Evolutionary conservation across 2,329 filamentous ascomycete genomes (phyloP), one percentile per base, ranked within the genome.

Genomic region (Teratosphaeria pseudoeucalypti): DNA sequence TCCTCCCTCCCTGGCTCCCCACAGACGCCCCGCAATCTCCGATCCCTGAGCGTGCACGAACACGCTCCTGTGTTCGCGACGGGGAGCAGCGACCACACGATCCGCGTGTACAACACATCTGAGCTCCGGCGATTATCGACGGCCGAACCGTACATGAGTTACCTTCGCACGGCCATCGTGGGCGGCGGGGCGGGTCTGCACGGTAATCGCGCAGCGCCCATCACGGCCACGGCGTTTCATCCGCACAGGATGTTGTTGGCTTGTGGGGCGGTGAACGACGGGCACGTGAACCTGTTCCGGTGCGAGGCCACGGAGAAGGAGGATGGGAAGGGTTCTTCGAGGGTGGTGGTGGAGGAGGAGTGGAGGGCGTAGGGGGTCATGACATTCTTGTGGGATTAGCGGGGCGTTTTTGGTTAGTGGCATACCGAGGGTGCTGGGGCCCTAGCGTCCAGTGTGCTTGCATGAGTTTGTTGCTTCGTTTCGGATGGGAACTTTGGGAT

Each of bases 41-140:
- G 91, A 58, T 95, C 90, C 19, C 82, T 95, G 60, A 94, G 89
- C 72, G 92, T 94, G 52, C 94, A 99, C 73, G 94, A 99, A 74
- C 94, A 99, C 74, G 84, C 95, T 58, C 94, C 94, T 29, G 92
- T 99, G 12, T 96, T 99, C 78, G 90, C 90, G 66, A 96, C 91
- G 62, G 94, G 94, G 68, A 94, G 91, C 29, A 92, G 91, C 59
- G 83, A 88, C 56, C 92, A 96, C 71, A 83, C 85, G 27, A 90
- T 97, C 68, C 95, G 95, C 74, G 85, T 95, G 23, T 96, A 94
- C 80, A 96, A 96, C 75, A 86, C 74, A 61, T 49, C 43, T 6
- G 88, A 88, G 61, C 62, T 71, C 23, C 63, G 67, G 58, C 83
- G 89, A 65, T 84, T 97, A 55, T 94, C 89, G 6, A 86, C 85